phyloP scores from a whole-genome alignment of 108 stramenopile species.

The Pseudonitzschia delicatissima region DNA sequence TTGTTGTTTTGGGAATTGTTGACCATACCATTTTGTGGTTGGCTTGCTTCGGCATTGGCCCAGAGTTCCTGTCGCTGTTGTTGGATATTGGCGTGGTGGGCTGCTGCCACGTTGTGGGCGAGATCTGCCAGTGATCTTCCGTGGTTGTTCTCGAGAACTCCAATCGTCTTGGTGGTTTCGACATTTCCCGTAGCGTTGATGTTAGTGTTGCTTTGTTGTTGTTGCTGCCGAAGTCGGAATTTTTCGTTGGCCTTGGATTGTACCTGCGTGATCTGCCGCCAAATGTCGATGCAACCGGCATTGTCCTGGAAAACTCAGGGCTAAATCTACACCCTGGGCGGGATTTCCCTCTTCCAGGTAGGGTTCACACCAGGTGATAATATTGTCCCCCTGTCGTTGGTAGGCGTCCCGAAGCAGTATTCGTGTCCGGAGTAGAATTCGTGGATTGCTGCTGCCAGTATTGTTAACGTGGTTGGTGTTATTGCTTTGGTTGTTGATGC shows the following conservation, averaged over 20 bases:
- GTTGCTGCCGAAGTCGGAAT: constrained; percentile 15
- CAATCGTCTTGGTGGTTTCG: constrained; percentile 1
- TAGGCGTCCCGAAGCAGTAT: constrained; percentile 81
- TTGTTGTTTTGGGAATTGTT: background rate
- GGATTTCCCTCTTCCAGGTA: constrained; percentile 43
- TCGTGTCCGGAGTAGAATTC: constrained; percentile 72
- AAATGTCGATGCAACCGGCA: constrained; percentile 85
- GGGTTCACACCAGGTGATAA: constrained; percentile 91
- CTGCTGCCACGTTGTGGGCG: constrained; percentile 43
- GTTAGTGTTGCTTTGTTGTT: background rate
- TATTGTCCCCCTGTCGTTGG: constrained; percentile 89
- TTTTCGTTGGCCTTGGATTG: constrained; percentile 70
- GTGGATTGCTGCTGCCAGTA: constrained; percentile 14
- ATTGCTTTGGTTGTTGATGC: background rate
- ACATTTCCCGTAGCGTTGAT: background rate
- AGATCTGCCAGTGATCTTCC: constrained; percentile 23
- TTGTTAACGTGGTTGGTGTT: background rate
- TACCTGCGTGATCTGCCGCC: constrained; percentile 79
- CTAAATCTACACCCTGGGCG: constrained; percentile 74
- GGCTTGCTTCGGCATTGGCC: constrained; percentile 28
- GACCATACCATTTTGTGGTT: background rate
- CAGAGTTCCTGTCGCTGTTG: constrained; percentile 40
- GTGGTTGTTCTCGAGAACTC: background rate
- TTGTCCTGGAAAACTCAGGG: constrained; percentile 87
- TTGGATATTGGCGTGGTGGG: constrained; percentile 50